A percentile compares a stretch with the other conserved stretches of the same genome.
These are phyloP conservation scores for Colletotrichum spinosum DNA, from an alignment of 2,329 filamentous ascomycete genomes.

Conservation along the genomic window DNA sequence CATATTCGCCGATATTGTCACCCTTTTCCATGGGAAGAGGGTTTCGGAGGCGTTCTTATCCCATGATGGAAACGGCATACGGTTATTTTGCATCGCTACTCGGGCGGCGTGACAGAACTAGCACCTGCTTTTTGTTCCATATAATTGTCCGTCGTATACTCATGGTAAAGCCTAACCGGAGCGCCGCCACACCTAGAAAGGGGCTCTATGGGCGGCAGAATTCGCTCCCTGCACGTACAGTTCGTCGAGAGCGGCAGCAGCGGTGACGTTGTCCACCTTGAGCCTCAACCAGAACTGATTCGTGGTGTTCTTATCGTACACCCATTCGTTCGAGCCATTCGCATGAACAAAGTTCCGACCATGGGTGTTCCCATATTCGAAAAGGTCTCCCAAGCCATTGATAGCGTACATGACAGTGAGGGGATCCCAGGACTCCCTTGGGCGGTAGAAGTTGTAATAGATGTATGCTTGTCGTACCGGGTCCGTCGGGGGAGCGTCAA, in stretches of 20 bases:
- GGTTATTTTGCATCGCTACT: no score
- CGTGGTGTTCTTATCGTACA: conserved; percentile 47
- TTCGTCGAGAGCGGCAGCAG: conserved; percentile 45
- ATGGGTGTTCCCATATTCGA: conserved; percentile 49
- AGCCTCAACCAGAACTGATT: conserved; percentile 56
- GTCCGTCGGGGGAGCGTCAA: conserved; percentile 45
- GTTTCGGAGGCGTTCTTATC: no score
- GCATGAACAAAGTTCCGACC: conserved; percentile 55
- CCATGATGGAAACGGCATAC: no score
- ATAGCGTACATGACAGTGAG: conserved; percentile 55
- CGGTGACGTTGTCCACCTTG: conserved; percentile 44
- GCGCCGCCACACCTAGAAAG: no score
- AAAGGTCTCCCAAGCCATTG: conserved; percentile 48
- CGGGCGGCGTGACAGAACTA: no score
- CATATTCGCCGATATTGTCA: no score
- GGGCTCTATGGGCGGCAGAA: no score
- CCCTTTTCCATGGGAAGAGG: no score
- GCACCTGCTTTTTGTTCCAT: no score
- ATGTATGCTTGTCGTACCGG: conserved; percentile 53
- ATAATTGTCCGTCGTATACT: no score
- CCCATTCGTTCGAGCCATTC: conserved; percentile 58
- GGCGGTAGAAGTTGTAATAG: conserved; percentile 51
- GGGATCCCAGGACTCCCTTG: conserved; percentile 55
- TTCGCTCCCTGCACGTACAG: conserved; percentile 43
- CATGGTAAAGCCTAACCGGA: no score